phyloP scores from a whole-genome alignment of 2,329 filamentous ascomycete genomes.

The Peltaster fructicola region DNA sequence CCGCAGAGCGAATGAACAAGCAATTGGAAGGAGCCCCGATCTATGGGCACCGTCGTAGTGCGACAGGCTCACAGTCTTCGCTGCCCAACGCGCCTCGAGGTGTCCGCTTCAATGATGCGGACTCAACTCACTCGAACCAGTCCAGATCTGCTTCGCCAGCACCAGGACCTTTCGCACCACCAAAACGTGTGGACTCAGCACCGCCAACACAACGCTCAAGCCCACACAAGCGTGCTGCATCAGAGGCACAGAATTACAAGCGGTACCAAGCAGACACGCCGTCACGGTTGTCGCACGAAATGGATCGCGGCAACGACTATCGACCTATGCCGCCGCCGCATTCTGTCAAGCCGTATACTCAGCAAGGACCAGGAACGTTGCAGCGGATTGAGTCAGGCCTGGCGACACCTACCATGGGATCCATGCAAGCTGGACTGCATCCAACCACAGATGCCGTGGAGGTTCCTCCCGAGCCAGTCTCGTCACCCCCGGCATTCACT shows the following conservation, averaged over 20 bases:
- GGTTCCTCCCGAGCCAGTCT: constrained; percentile 39
- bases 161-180: constrained; percentile 14
- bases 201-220: constrained; percentile 17
- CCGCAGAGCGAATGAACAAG: constrained; percentile 56
- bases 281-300: constrained; percentile 23
- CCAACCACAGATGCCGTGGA: constrained; percentile 1
- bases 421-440: constrained; percentile 19
- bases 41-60: constrained; percentile 29
- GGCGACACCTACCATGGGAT: constrained; percentile 25
- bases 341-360: constrained; percentile 14
- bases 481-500: constrained; percentile 59
- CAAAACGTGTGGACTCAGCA: constrained; percentile 27
- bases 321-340: constrained; percentile 24
- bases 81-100: constrained; percentile 18
- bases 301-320: constrained; percentile 15
- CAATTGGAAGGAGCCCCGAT: too few relatives aligned
- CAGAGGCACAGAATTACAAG: constrained; percentile 28
- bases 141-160: constrained; percentile 27
- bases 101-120: constrained; percentile 26
- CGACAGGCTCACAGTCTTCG: constrained; percentile 21
- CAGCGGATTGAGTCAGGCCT: constrained; percentile 42
- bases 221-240: constrained; percentile 31
- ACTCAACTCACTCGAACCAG: constrained; percentile 25
- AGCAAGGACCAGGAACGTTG: constrained; percentile 22
- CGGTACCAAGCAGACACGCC: constrained; percentile 23